Evolutionary conservation across 163 green algal genomes (phyloP).

Genomic region (Chloromonas sp.): DNA sequence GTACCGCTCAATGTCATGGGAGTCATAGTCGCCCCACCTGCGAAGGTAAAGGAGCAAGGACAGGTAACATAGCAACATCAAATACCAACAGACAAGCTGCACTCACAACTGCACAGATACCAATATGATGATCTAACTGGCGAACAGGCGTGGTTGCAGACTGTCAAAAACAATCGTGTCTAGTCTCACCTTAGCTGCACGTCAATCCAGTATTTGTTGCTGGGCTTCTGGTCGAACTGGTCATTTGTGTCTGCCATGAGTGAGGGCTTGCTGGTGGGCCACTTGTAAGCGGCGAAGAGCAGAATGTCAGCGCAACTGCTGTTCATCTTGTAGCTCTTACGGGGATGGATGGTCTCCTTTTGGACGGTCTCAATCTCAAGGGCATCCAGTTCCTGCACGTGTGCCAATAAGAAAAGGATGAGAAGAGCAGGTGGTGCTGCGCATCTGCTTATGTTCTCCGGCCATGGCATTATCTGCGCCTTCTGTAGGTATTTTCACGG

Average conservation of each 20-base stretch:
- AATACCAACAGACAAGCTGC: background rate
- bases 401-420: conserved; percentile 47
- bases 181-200: conserved; percentile 70
- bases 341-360: conserved; percentile 99
- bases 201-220: conserved; percentile 98
- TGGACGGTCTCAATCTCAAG: conserved; percentile 99
- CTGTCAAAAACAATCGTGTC: background rate
- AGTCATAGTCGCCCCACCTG: conserved; percentile 98
- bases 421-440: conserved; percentile 6
- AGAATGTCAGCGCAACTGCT: conserved; percentile 94
- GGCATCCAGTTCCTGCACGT: conserved; percentile 91
- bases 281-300: conserved; percentile 98
- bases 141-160: too few relatives aligned
- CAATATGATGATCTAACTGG: too few relatives aligned
- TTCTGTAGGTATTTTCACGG: too few relatives aligned
- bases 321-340: conserved; percentile 99
- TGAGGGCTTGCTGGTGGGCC: conserved; percentile 91
- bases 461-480: too few relatives aligned
- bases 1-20: conserved; percentile 98
- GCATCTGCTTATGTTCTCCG: too few relatives aligned
- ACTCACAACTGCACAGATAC: background rate
- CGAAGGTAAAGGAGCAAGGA: background rate
- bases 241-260: conserved; percentile 96
- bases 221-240: conserved; percentile 94
- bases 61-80: background rate